Percentiles rank a stretch among this genome's conserved stretches.
phyloP scores from a whole-genome alignment of 768 basidiomycete genomes.

The Pholiota microspora region DNA sequence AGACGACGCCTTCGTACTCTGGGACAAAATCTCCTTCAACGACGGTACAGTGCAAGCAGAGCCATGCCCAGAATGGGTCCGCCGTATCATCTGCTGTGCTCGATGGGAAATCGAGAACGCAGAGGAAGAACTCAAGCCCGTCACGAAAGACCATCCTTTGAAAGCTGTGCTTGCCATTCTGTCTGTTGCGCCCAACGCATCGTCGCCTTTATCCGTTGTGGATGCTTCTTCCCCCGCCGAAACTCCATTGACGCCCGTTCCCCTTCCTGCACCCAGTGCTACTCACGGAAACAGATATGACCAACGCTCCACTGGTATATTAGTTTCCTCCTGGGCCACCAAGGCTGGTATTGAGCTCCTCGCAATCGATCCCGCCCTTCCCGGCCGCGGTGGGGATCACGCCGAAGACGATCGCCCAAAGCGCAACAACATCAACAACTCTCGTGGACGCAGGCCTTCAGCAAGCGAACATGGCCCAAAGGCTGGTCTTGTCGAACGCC shows the following conservation, averaged over 20 bases:
- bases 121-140: conserved; percentile 20
- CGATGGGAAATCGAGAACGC: conserved; percentile 69
- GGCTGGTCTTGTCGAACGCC: conserved; percentile 67
- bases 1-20: conserved; percentile 79
- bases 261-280: conserved; percentile 58
- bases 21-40: conserved; percentile 68
- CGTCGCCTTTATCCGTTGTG: conserved; percentile 34
- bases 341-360: conserved; percentile 58
- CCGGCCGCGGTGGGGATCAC: conserved; percentile 28
- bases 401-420: conserved; percentile 30
- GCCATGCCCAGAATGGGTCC: conserved; percentile 78
- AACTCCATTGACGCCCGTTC: conserved; percentile 49
- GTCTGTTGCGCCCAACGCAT: conserved; percentile 30
- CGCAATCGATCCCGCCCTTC: conserved; percentile 48
- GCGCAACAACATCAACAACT: conserved; percentile 22
- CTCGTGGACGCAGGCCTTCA: conserved; percentile 25
- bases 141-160: conserved; percentile 18
- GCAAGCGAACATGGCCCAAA: conserved; percentile 20
- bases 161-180: conserved; percentile 66
- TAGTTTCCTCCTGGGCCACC: conserved; percentile 67
- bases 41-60: conserved; percentile 28
- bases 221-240: conserved; percentile 28
- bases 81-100: conserved; percentile 81
- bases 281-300: conserved; percentile 57
- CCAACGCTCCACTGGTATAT: conserved; percentile 57